Evolutionary conservation across 1,284 basidiomycete genomes (phyloP), one percentile per base, ranked within the genome.

Genomic region (Caloboletus inedulis): DNA sequence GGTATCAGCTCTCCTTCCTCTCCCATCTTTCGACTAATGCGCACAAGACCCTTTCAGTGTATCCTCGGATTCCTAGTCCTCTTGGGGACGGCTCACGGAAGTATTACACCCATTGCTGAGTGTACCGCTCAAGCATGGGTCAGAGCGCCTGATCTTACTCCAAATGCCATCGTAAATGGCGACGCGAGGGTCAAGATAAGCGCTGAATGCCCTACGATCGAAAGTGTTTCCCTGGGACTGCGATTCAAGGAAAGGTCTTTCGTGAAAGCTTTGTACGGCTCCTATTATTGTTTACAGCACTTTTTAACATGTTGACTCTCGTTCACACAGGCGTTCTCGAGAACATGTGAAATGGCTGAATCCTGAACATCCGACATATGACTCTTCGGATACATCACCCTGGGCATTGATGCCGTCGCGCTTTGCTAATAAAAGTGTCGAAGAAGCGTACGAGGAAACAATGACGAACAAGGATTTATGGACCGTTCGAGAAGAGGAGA

Each of bases 231-330:
- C 10, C 27, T 62, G 27, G 63, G 61, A 9, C n/a, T 65, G 3
- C 51, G 62, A n/a, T 46, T 62, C 62, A 65, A 64, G 36, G 63
- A 63, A 42, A 25, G 62, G 19, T 52, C 57, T 1, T 55, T 66
- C 21, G 8, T 55, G 25, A 62, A 62, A 43, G 45, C 49, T 6
- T 30, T 61, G 60, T 55, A 49, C 2, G 27, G 14, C 0, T 16
- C 29, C 6, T 35, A 35, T 30, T 10, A 7, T 44, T 2, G 18
- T n/a, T 16, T 13, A 16, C 23, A 14, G 16, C 9, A 16, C 16
- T n/a, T 19, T 35, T 7, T 2, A 9, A n/a, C 1, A 19, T 7
- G 7, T 21, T 25, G 16, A 44, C 6, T 12, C 25, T 44, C 21
- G 4, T 34, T 39, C 13, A 16, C 41, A 39, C 23, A 57, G 56